phyloP scores from a whole-genome alignment of 257 asterid genomes.

The Solanum sparsipilum region DNA sequence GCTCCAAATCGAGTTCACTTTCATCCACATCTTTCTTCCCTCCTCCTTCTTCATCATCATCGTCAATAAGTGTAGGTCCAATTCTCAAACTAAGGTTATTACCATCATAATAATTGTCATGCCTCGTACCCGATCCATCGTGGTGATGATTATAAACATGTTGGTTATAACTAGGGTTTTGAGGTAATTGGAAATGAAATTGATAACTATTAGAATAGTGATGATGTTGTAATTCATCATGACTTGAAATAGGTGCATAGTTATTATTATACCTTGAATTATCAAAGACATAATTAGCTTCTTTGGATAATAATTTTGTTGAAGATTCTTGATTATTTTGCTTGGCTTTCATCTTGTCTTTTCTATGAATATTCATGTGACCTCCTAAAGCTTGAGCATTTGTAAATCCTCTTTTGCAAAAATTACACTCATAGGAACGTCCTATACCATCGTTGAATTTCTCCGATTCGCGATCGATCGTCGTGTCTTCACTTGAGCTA shows the following conservation, averaged over 20 bases:
- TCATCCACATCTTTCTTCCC: slow-evolving; percentile 14
- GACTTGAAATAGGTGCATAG: slow-evolving; percentile 4
- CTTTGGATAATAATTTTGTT: slow-evolving; percentile 8
- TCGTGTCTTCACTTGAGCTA: slow-evolving; percentile 25
- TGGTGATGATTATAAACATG: slow-evolving; percentile 8
- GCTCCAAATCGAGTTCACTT: slow-evolving; percentile 75
- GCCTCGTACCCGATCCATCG: slow-evolving; percentile 1
- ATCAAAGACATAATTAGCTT: neutral
- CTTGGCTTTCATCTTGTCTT: slow-evolving; percentile 56
- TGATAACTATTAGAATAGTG: slow-evolving; percentile 17
- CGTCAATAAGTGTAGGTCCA: slow-evolving; percentile 18
- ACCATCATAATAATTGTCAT: slow-evolving; percentile 8
- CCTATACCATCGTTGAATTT: slow-evolving; percentile 35
- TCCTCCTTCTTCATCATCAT: neutral
- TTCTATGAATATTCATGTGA: slow-evolving; percentile 87
- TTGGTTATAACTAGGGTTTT: slow-evolving; percentile 34
- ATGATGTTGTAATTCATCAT: slow-evolving; percentile 2
- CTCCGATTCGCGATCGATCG: slow-evolving; percentile 7
- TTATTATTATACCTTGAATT: slow-evolving; percentile 7
- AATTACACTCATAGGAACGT: slow-evolving; percentile 60
- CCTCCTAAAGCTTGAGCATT: slow-evolving; percentile 94
- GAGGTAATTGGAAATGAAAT: slow-evolving; percentile 26
- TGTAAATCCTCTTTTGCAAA: slow-evolving; percentile 75
- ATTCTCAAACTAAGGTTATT: slow-evolving; percentile 27
- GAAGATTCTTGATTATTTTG: slow-evolving; percentile 6